Evolutionary conservation across 179 eudicot species (phyloP).

Genomic region (Beta lomatogona): DNA sequence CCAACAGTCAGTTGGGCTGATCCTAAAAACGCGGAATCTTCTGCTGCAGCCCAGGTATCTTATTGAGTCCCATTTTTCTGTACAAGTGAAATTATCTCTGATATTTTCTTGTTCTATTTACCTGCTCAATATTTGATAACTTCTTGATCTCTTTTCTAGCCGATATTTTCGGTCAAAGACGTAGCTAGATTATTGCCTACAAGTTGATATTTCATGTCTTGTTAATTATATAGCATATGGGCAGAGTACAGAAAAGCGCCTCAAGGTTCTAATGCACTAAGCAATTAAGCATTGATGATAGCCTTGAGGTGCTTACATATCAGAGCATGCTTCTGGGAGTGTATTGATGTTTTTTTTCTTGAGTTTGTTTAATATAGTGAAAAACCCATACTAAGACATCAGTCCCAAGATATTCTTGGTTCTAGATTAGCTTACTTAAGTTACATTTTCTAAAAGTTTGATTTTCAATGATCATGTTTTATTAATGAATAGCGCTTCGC

Average conservation of each 20-base stretch:
- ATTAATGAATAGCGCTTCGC: neutral
- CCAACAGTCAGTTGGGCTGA: slow-evolving; percentile 99
- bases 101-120: neutral
- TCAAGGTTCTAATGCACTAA: neutral
- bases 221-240: too few relatives aligned
- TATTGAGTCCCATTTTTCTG: neutral
- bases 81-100: neutral
- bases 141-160: neutral
- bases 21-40: slow-evolving; percentile 74
- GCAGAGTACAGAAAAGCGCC: neutral
- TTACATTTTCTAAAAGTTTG: too few relatives aligned
- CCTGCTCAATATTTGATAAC: neutral
- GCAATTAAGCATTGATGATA: too few relatives aligned
- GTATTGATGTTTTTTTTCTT: neutral
- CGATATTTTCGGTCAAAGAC: neutral
- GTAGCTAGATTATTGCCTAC: neutral
- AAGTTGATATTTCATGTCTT: neutral
- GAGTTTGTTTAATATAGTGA: neutral
- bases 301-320: neutral
- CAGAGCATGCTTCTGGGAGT: neutral
- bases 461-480: neutral
- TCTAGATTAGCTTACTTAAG: too few relatives aligned
- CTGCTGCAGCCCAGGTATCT: slow-evolving; percentile 77
- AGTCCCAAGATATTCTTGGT: too few relatives aligned
- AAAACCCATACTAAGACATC: too few relatives aligned